Base-by-base conservation (phyloP, 2,329 filamentous ascomycete genomes). In the Colletotrichum sp. region DNA sequence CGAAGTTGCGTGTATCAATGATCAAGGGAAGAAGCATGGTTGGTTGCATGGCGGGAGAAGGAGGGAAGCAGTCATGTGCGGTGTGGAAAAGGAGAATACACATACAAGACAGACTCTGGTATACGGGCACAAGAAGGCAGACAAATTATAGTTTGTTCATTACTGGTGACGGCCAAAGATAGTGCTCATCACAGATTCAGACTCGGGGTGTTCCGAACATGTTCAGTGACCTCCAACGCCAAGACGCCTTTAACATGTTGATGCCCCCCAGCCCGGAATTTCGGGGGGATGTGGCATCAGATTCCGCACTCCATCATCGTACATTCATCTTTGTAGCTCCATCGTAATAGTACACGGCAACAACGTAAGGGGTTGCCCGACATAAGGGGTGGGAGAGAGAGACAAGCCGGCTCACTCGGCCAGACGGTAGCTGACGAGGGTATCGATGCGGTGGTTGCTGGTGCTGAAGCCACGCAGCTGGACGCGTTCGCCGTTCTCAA, bases 391-490 rank as follows among this genome's bases (percentile, higher is more conserved):
- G 18, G 38, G n/a, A 52, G 2, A 48, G n/a, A 52, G 43, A 52
- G n/a, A 52, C 0, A 6, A 6, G 8, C 26, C 48, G 52, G 58
- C 30, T 63, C 61, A 77, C 16, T 77, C 76, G 5, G 75, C 84
- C 77, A 93, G 83, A 81, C 95, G 92, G 85, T 99, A 99, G 87
- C 96, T 98, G 71, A 99, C 97, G 78, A 98, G 86, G 1, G 97
- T 99, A 82, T 98, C 97, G 30, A 99, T 96, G 28, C 95, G 92
- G 84, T 99, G 97, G 81, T 93, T 98, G 78, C 94, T 96, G 18
- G 97, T 99, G 85, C 96, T 98, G 87, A 98, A 99, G 78, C 96
- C 98, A 76, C 97, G 91, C 82, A 99, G 87, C 86, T 98, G 96
- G 34, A 99, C 97, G 82, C 97, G 96, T 88, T 99, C 97, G 56